These are phyloP conservation scores for Celoporthe dispersa DNA, from an alignment of 2,329 filamentous ascomycete species.

Conservation along the genomic window DNA sequence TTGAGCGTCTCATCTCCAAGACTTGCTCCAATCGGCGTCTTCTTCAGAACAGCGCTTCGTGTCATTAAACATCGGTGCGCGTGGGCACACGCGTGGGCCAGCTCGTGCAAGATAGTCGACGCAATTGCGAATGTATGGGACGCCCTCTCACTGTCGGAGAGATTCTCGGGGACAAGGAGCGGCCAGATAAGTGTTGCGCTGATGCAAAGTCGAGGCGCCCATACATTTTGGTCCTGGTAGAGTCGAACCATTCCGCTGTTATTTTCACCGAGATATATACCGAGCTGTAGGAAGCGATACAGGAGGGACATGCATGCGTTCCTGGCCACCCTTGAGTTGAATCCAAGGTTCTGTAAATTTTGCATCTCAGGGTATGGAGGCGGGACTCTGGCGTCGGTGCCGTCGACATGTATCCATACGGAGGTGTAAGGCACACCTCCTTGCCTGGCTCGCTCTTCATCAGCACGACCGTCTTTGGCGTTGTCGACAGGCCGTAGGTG, in stretches of 20 bases:
- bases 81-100: neutral
- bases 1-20: neutral
- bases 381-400: neutral
- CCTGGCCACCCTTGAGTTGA: neutral
- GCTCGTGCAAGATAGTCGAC: neutral
- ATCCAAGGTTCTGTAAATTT: neutral
- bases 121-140: neutral
- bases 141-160: neutral
- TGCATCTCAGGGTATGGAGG: neutral
- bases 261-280: neutral
- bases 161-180: neutral
- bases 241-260: neutral
- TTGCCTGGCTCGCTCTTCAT: neutral
- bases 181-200: neutral
- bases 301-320: neutral
- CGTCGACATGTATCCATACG: neutral
- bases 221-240: neutral
- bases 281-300: neutral
- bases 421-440: neutral
- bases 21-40: neutral
- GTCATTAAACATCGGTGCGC: neutral
- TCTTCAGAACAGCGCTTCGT: neutral
- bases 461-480: slow-evolving; percentile 7
- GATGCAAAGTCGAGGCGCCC: neutral
- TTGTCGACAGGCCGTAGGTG: neutral